Conservation (phyloP, 306 rosid genomes). For the Corylus heterophylla region DNA sequence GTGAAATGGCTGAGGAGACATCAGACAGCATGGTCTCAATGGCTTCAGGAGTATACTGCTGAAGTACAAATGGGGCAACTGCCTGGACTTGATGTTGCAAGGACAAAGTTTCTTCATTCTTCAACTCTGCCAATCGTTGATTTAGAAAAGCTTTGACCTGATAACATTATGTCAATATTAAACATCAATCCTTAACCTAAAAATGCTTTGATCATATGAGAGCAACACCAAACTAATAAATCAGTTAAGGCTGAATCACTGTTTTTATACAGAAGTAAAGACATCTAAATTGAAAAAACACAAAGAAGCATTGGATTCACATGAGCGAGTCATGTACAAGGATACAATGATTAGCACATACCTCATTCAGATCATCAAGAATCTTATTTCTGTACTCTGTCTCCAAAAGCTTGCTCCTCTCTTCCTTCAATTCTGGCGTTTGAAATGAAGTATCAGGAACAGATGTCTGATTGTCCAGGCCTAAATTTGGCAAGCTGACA, state of each 20-base stretch:
- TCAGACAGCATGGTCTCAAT: constrained; percentile 67
- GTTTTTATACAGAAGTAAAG: constrained; percentile 7
- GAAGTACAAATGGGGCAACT: constrained; percentile 80
- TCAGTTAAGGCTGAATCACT: constrained; percentile 14
- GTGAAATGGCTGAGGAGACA: constrained; percentile 74
- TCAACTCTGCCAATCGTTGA: constrained; percentile 74
- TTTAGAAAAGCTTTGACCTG: constrained; percentile 80
- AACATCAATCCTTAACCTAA: constrained; percentile 15
- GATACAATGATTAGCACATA: constrained; percentile 20
- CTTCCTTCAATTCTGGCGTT: constrained; percentile 53
- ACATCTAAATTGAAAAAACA: neutral
- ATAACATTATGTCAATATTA: constrained; percentile 29
- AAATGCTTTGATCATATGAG: neutral
- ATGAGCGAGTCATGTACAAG: constrained; percentile 4
- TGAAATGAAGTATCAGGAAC: constrained; percentile 42
- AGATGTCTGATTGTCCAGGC: constrained; percentile 45
- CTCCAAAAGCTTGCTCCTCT: constrained; percentile 77
- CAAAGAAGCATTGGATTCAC: neutral
- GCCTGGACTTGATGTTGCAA: constrained; percentile 95
- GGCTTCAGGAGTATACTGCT: constrained; percentile 77
- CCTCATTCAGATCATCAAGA: constrained; percentile 94
- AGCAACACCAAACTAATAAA: constrained; percentile 23
- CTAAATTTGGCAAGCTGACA: constrained; percentile 42
- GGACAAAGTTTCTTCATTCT: constrained; percentile 76
- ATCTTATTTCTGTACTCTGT: constrained; percentile 86